These are phyloP conservation scores for Penicillium pancosmium DNA, from an alignment of 495 filamentous ascomycete species.

Conservation along the genomic window DNA sequence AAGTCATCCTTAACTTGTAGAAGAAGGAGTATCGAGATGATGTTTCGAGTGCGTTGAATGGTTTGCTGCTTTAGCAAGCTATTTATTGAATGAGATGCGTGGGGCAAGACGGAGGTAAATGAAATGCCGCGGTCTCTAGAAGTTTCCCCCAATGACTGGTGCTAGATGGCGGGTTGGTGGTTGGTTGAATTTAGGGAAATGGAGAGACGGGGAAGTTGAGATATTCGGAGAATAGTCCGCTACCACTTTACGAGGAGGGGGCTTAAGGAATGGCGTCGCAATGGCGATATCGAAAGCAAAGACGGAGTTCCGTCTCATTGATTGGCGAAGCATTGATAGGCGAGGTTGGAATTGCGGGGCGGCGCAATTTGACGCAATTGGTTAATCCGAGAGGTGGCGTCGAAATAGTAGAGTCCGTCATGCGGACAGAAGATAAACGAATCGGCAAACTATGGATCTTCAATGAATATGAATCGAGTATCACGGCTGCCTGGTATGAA, in stretches of 20 bases:
- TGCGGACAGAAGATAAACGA: slow-evolving; percentile 1
- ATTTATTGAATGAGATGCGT: slow-evolving; percentile 18
- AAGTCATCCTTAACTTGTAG: slow-evolving; percentile 29
- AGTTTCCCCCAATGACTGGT: slow-evolving; percentile 19
- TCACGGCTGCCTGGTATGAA: neutral
- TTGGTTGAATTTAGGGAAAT: neutral
- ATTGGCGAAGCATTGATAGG: slow-evolving; percentile 4
- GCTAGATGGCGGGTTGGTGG: neutral
- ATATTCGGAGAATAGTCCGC: neutral
- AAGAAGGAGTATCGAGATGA: neutral
- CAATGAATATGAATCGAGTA: neutral
- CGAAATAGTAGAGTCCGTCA: slow-evolving; percentile 6
- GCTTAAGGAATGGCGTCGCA: neutral
- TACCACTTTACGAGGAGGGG: neutral
- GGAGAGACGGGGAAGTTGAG: neutral
- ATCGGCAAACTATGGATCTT: neutral
- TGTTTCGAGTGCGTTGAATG: neutral
- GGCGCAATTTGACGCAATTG: slow-evolving; percentile 36
- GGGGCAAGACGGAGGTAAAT: slow-evolving; percentile 10
- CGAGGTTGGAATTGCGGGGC: slow-evolving; percentile 7
- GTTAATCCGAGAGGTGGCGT: slow-evolving; percentile 2
- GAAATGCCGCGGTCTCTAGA: slow-evolving; percentile 13
- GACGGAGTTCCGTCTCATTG: neutral
- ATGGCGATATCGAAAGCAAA: neutral
- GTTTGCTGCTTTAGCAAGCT: neutral